Evolutionary conservation across 352 stramenopile species (phyloP).

Genomic region (Phytophthora ramorum): DNA sequence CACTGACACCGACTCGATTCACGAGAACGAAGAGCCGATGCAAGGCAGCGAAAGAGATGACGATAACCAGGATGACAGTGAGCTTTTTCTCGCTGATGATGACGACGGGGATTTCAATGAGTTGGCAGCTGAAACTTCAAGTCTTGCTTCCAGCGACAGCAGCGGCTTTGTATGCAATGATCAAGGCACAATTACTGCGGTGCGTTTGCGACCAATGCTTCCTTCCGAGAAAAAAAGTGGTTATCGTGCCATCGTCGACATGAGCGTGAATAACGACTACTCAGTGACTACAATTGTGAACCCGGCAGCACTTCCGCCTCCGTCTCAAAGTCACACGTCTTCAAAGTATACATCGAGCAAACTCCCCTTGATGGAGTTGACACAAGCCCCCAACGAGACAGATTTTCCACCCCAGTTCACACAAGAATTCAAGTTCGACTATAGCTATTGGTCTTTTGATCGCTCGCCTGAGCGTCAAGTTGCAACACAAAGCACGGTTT

Average conservation of each 20-base stretch:
- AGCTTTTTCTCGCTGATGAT: slow-evolving; percentile 19
- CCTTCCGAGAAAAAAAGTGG: slow-evolving; percentile 63
- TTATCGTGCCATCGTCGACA: slow-evolving; percentile 66
- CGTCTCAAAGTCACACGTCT: not conserved
- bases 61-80: slow-evolving; percentile 26
- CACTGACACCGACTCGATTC: not conserved
- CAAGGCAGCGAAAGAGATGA: slow-evolving; percentile 14
- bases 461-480: slow-evolving; percentile 31
- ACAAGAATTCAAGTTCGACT: slow-evolving; percentile 77
- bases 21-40: slow-evolving; percentile 10
- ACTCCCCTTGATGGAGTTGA: slow-evolving; percentile 9
- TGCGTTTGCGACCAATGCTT: slow-evolving; percentile 80
- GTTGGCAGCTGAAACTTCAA: slow-evolving; percentile 31
- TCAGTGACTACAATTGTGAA: slow-evolving; percentile 71
- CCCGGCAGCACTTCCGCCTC: slow-evolving; percentile 44
- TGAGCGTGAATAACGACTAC: slow-evolving; percentile 42
- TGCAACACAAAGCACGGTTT: slow-evolving; percentile 62
- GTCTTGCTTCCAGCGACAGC: slow-evolving; percentile 32
- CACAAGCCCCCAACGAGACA: not conserved
- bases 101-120: slow-evolving; percentile 30
- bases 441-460: slow-evolving; percentile 80
- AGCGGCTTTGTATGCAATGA: slow-evolving; percentile 27
- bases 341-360: slow-evolving; percentile 8
- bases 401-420: slow-evolving; percentile 60
- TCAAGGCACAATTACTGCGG: slow-evolving; percentile 69